Percentiles rank a stretch among this genome's conserved stretches.
Evolutionary conservation across 169 alveolate species (phyloP).

Genomic region (Fabrea salina): DNA sequence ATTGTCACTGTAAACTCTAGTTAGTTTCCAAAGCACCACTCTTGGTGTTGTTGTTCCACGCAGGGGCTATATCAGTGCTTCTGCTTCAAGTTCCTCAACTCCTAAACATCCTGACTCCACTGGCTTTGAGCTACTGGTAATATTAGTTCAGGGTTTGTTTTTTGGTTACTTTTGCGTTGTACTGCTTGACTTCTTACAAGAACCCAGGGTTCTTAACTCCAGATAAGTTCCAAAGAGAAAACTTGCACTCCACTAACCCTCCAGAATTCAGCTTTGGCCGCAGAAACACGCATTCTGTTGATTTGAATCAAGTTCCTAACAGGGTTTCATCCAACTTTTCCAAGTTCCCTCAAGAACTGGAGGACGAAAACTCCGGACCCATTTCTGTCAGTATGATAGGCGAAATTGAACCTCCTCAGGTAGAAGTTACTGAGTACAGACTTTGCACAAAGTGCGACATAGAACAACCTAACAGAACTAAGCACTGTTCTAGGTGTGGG

Average conservation of each 20-base stretch:
- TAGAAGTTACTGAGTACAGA: constrained; percentile 51
- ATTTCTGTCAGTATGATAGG: background rate
- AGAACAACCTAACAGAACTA: constrained; percentile 55
- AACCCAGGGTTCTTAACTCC: background rate
- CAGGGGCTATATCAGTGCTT: background rate
- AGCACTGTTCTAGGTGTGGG: constrained; percentile 68
- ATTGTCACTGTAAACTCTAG: background rate
- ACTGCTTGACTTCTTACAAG: background rate
- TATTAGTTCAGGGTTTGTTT: background rate
- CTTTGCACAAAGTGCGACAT: constrained; percentile 43
- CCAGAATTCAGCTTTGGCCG: too few species aligned
- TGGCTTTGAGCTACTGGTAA: background rate
- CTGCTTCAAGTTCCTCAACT: background rate
- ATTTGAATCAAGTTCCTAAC: too few species aligned
- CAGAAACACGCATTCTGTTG: too few species aligned
- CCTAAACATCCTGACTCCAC: background rate
- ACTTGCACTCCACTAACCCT: too few species aligned
- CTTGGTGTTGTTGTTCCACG: background rate
- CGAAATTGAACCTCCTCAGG: constrained; percentile 33
- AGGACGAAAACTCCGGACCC: constrained; percentile 23
- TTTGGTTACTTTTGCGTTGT: background rate
- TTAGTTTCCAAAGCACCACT: background rate
- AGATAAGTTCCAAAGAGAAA: background rate
- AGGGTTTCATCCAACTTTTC: too few species aligned
- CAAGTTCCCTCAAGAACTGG: too few species aligned